Percentiles rank a stretch among this genome's conserved stretches.
These are phyloP conservation scores for Sphagnum fallax DNA, from an alignment of 228 moss, liverwort and hornwort species.

Conservation along the genomic window DNA sequence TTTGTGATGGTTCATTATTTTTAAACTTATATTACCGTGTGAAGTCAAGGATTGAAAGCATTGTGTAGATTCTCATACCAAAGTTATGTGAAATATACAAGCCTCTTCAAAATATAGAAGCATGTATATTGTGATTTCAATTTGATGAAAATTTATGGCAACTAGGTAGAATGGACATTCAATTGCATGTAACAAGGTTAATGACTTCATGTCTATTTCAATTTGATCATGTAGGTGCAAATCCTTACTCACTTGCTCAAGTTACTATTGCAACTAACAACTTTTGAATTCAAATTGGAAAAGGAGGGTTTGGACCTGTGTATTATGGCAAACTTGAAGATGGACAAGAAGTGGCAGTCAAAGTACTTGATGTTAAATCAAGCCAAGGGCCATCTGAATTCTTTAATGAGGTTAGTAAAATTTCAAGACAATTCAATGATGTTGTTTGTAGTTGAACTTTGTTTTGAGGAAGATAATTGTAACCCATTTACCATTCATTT, in stretches of 20 bases:
- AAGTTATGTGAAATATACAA: neutral
- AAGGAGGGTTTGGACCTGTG: slow-evolving; percentile 88
- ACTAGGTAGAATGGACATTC: too few species aligned
- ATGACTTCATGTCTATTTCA: too few species aligned
- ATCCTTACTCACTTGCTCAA: slow-evolving; percentile 8
- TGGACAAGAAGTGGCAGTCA: slow-evolving; percentile 74
- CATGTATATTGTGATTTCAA: too few species aligned
- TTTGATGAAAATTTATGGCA: too few species aligned
- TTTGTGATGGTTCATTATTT: too few species aligned
- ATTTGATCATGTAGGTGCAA: neutral
- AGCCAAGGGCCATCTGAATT: slow-evolving; percentile 48
- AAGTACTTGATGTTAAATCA: slow-evolving; percentile 37
- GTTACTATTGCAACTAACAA: slow-evolving; percentile 48
- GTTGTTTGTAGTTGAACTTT: too few species aligned
- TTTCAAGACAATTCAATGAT: too few species aligned
- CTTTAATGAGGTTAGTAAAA: slow-evolving; percentile 25
- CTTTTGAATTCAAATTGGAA: slow-evolving; percentile 57
- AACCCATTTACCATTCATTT: too few species aligned
- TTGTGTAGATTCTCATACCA: neutral
- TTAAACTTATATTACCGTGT: neutral
- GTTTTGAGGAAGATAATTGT: too few species aligned
- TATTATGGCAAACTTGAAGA: slow-evolving; percentile 56
- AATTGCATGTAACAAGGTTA: too few species aligned
- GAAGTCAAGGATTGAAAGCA: neutral
- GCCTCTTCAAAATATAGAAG: neutral